Conservation (phyloP, 768 basidiomycete genomes). For the Crassisporium funariophilum region DNA sequence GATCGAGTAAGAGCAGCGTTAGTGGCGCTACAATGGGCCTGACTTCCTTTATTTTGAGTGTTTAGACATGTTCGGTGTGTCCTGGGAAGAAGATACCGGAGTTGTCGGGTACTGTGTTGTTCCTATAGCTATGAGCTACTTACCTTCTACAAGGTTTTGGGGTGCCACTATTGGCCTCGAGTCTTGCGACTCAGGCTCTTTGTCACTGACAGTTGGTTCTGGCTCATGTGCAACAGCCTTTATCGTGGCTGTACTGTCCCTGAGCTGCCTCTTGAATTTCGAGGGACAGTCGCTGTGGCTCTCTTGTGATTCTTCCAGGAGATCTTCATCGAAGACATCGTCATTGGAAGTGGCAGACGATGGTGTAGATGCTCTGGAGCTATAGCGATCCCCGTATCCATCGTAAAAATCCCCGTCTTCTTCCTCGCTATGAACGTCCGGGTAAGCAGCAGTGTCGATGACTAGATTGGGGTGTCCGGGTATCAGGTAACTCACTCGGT, state of each 20-base stretch:
- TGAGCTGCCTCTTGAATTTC: too few relatives aligned
- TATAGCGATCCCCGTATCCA: constrained; percentile 24
- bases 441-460: background rate
- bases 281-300: too few relatives aligned
- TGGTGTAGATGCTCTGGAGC: constrained; percentile 22
- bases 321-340: background rate
- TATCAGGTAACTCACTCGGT: constrained; percentile 12
- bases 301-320: too few relatives aligned
- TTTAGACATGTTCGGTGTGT: background rate
- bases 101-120: constrained; percentile 10
- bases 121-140: too few relatives aligned
- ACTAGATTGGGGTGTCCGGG: background rate
- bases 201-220: too few relatives aligned
- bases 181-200: too few relatives aligned
- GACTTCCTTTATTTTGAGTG: too few relatives aligned
- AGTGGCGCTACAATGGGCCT: too few relatives aligned
- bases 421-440: constrained; percentile 22
- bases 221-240: too few relatives aligned
- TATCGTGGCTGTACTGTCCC: too few relatives aligned
- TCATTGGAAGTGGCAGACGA: constrained; percentile 1
- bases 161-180: too few relatives aligned
- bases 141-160: constrained; percentile 1
- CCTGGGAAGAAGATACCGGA: constrained; percentile 10
- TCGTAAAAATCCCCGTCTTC: constrained; percentile 32
- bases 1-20: too few relatives aligned